Conservation (phyloP, 2,329 filamentous ascomycete species). For the Fusarium transvaalense region DNA sequence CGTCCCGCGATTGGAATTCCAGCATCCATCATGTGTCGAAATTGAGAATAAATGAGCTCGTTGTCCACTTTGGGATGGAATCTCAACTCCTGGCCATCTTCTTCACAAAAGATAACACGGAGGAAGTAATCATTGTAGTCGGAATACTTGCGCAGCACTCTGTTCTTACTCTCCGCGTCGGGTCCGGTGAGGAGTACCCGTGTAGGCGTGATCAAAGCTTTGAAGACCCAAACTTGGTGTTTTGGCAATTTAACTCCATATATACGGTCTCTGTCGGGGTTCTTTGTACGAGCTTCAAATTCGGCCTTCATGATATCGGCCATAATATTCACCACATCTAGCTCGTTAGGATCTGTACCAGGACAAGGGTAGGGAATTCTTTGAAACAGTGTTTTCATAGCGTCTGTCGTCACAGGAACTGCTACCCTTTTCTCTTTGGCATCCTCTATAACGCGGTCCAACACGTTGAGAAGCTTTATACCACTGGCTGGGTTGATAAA, state of each 20-base stretch:
- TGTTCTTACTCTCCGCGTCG: slow-evolving; percentile 75
- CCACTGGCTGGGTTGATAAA: slow-evolving; percentile 69
- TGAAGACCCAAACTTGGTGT: slow-evolving; percentile 66
- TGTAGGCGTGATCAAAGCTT: slow-evolving; percentile 70
- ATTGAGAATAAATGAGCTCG: slow-evolving; percentile 68
- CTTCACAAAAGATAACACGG: slow-evolving; percentile 79
- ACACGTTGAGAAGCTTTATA: slow-evolving; percentile 58
- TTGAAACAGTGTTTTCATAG: slow-evolving; percentile 65
- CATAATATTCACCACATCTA: slow-evolving; percentile 58
- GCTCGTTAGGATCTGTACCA: slow-evolving; percentile 57
- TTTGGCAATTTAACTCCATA: slow-evolving; percentile 48
- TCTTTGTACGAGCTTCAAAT: slow-evolving; percentile 48
- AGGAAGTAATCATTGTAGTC: slow-evolving; percentile 73
- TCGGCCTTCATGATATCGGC: slow-evolving; percentile 58
- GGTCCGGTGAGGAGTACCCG: slow-evolving; percentile 70
- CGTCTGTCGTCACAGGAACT: slow-evolving; percentile 62
- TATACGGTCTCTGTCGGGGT: slow-evolving; percentile 42
- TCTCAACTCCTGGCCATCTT: slow-evolving; percentile 74
- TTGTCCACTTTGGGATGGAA: slow-evolving; percentile 65
- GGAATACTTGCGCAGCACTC: slow-evolving; percentile 75
- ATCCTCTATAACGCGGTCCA: slow-evolving; percentile 53
- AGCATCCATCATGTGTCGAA: slow-evolving; percentile 67
- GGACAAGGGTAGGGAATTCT: slow-evolving; percentile 68
- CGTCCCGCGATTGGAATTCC: slow-evolving; percentile 75
- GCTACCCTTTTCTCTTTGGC: slow-evolving; percentile 43